A percentile compares a stretch with the other conserved stretches of the same genome.
These are phyloP conservation scores for Hypoxylon sp. DNA, from an alignment of 2,329 filamentous ascomycete genomes.

Conservation along the genomic window DNA sequence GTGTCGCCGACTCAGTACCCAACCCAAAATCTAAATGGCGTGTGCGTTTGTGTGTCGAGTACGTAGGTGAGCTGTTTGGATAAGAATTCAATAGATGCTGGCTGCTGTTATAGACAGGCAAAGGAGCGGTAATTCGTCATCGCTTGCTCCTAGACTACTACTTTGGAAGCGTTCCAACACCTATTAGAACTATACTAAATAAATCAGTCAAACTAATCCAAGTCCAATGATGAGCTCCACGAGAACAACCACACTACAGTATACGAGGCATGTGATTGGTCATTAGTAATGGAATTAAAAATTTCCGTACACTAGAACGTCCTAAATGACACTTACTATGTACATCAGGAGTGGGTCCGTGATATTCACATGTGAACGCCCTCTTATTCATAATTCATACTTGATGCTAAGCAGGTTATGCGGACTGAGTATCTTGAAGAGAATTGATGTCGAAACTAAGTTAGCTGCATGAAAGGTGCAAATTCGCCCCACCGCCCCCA, in stretches of 20 bases:
- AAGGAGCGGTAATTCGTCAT: constrained; percentile 10
- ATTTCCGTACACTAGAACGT: too few relatives aligned
- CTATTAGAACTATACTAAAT: constrained; percentile 32
- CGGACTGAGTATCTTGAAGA: neutral
- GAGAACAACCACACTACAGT: neutral
- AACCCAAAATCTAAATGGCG: constrained; percentile 6
- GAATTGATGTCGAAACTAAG: constrained; percentile 29
- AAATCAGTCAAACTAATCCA: constrained; percentile 35
- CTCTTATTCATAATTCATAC: neutral
- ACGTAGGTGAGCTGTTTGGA: constrained; percentile 19
- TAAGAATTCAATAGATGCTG: constrained; percentile 23
- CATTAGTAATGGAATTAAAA: constrained; percentile 2
- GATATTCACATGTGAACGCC: neutral
- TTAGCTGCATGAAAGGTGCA: constrained; percentile 22
- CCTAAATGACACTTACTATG: neutral
- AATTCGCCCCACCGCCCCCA: neutral
- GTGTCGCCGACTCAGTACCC: neutral
- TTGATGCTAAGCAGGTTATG: neutral
- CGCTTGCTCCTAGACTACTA: constrained; percentile 27
- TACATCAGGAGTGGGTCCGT: neutral
- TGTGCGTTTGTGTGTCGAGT: constrained; percentile 20
- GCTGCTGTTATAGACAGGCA: constrained; percentile 22
- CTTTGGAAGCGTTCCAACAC: constrained; percentile 34
- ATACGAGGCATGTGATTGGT: neutral
- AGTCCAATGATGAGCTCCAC: neutral